phyloP scores from a whole-genome alignment of 768 basidiomycete species.

The Hypsizygus marmoreus region DNA sequence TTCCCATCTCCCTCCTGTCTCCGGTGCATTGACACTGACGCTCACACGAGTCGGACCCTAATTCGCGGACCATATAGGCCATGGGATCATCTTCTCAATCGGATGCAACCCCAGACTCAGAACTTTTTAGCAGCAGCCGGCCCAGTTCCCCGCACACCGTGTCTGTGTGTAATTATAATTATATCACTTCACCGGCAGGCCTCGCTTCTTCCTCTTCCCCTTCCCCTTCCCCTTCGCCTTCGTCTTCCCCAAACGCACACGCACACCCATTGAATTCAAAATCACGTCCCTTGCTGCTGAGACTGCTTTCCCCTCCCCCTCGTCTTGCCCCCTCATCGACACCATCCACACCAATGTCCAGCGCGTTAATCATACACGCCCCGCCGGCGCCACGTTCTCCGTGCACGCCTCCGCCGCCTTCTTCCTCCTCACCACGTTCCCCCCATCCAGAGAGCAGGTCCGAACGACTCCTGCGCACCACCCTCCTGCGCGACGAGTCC shows the following conservation, averaged over 20 bases:
- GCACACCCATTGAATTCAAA: too few species aligned
- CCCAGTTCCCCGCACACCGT: constrained; percentile 1
- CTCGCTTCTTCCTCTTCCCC: background rate
- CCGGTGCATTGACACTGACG: too few species aligned
- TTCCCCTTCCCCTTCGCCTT: background rate
- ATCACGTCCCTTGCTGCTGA: background rate
- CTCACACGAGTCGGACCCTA: too few species aligned
- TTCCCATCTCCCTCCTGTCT: too few species aligned
- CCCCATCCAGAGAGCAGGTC: constrained; percentile 50
- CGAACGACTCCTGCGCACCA: constrained; percentile 56
- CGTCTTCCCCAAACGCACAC: too few species aligned
- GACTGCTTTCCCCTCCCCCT: background rate
- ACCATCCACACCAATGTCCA: too few species aligned
- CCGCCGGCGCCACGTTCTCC: too few species aligned
- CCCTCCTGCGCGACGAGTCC: constrained; percentile 49
- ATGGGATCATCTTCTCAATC: background rate
- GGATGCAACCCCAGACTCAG: background rate
- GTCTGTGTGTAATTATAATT: background rate
- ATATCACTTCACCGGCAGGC: too few species aligned
- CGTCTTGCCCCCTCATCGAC: too few species aligned
- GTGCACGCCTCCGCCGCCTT: background rate
- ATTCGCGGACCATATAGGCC: background rate
- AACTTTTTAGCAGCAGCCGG: background rate
- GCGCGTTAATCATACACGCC: too few species aligned
- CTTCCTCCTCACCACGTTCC: constrained; percentile 22